Conservation (phyloP, 1,284 basidiomycete genomes). For the Anthracocystis panici-leucophaei region DNA sequence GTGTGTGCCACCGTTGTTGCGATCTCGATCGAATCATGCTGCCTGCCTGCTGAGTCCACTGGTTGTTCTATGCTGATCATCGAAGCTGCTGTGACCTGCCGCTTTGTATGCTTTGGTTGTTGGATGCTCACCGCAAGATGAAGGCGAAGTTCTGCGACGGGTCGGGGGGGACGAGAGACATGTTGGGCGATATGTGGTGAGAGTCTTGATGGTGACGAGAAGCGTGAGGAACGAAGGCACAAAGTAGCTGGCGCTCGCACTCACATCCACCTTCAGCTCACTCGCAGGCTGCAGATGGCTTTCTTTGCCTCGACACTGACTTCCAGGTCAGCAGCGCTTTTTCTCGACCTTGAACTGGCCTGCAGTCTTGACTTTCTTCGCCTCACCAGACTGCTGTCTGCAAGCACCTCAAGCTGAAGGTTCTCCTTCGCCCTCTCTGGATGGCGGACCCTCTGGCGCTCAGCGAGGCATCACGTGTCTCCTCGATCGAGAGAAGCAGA, state of each 20-base stretch:
- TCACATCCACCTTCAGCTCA: neutral
- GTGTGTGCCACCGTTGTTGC: neutral
- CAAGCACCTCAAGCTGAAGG: neutral
- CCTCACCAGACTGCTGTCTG: slow-evolving; percentile 1
- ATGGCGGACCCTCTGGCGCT: neutral
- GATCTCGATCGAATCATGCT: neutral
- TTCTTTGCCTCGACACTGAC: neutral
- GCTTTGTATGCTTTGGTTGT: slow-evolving; percentile 4
- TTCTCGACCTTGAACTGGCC: neutral
- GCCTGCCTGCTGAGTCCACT: slow-evolving; percentile 12
- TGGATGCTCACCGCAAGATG: slow-evolving; percentile 67
- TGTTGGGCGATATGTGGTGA: slow-evolving; percentile 52
- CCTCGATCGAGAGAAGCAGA: neutral
- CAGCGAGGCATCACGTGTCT: neutral
- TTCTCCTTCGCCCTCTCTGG: neutral
- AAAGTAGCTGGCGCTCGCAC: slow-evolving; percentile 9
- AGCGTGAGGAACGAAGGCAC: slow-evolving; percentile 31
- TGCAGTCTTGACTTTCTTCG: neutral
- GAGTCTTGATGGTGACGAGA: slow-evolving; percentile 54
- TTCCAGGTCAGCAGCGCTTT: neutral
- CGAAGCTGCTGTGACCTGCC: slow-evolving; percentile 9
- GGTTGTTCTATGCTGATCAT: slow-evolving; percentile 21
- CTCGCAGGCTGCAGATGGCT: too few species aligned
- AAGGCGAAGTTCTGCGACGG: slow-evolving; percentile 70
- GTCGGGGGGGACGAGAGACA: slow-evolving; percentile 68